Evolutionary conservation across 345 rosid species (phyloP), one percentile per base, ranked within the genome.

Genomic region (Camelina laxa): DNA sequence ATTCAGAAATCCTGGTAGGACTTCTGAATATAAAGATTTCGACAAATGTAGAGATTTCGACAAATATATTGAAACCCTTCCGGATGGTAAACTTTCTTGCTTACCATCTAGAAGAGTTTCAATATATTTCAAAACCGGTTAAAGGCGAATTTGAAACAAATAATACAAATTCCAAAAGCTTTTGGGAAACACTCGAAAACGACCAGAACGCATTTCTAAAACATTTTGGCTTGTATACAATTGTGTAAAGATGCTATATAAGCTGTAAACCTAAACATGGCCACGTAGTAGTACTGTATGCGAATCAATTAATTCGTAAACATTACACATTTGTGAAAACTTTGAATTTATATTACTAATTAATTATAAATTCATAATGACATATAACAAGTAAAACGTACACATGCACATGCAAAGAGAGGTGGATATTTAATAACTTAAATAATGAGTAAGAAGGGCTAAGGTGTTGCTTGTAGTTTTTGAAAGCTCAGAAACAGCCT

Each of bases 401-500:
- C 20, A 45, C 68, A 72, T 48, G 50, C 67, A 71, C 75, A 71
- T 60, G 44, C 64, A 64, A 30, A 59, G 7, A 60, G 19, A 49
- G 19, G 17, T 39, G 35, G 49, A 39, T 33, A 22, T 30, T 76
- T 22, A 87, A 4, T 70, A 74, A 15, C 54, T 42, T 33, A 84
- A 31, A 31, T 77, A 79, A 48, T 27, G 62, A 73, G 83, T 81
- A 71, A 88, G 33, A 53, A 94, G 88, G 38, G 97, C 85, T 83
- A 89, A 85, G 59, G 85, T 80, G 58, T 86, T 89, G 79, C 97
- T 87, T 11, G 96, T 87, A 53, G 83, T 60, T 70, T 50, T 76
- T 7, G 80, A 80, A 14, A 88, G 82, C 31, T 84, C 54, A 38
- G 39, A n/a, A n/a, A 87, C 31, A 44, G 78, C 74, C 67, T 71